These are phyloP conservation scores for Theobroma grandiflorum DNA, from an alignment of 441 rosid species.

Conservation along the genomic window DNA sequence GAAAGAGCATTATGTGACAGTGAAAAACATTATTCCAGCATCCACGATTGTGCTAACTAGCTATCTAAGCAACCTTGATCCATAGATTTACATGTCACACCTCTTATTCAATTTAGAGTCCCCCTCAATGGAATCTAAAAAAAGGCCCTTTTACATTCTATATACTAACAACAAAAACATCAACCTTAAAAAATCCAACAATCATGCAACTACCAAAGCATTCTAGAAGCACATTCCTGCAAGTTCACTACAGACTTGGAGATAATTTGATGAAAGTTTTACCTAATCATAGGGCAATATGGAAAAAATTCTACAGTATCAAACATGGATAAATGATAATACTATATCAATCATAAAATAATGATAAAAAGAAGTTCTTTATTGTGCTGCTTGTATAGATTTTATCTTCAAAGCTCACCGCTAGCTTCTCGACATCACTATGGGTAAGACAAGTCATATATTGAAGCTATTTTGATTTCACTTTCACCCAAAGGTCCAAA, in stretches of 20 bases:
- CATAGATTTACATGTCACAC: not conserved
- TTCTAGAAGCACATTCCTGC: not conserved
- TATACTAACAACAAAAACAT: constrained; percentile 9
- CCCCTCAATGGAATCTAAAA: constrained; percentile 15
- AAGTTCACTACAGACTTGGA: not conserved
- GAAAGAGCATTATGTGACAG: constrained; percentile 6
- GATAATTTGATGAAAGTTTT: not conserved
- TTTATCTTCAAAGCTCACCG: constrained; percentile 8
- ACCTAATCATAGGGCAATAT: constrained; percentile 15
- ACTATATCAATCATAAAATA: not conserved
- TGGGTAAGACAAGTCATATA: not conserved
- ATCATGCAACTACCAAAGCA: not conserved
- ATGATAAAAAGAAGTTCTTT: not conserved
- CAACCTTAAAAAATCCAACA: not conserved
- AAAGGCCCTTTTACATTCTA: constrained; percentile 11
- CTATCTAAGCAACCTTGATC: constrained; percentile 5
- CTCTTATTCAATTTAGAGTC: constrained; percentile 1
- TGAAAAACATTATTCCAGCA: constrained; percentile 18
- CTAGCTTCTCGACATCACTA: not conserved
- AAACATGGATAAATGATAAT: constrained; percentile 12
- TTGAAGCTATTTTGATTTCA: not conserved
- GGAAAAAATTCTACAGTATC: constrained; percentile 9
- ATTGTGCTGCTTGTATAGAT: not conserved
- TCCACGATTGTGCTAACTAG: constrained; percentile 11
- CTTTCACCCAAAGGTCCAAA: constrained; percentile 7